Base-by-base conservation (phyloP, 2,329 filamentous ascomycete species). In the Neonectria coccinea region DNA sequence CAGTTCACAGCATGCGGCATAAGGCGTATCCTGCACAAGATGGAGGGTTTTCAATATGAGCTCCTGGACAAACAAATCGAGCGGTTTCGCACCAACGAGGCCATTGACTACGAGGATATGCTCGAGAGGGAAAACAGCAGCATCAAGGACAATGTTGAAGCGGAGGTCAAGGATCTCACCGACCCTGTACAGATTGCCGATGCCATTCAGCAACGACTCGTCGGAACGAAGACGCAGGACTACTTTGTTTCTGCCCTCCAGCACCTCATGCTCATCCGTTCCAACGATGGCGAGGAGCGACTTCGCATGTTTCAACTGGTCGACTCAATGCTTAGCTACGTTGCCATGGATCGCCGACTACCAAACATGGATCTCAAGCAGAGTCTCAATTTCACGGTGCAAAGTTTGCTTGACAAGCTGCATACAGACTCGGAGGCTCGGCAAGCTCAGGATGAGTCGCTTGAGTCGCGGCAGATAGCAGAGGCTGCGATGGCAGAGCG, bases 311-410 rank as follows among this genome's bases (percentile, higher is more conserved):
- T 98, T 81, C 96, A 98, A 82, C 88, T 99, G 29, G 94, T 98
- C 29, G 96, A 99, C 80, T 91, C 93, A n/a, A 98, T 98, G 94
- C 89, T 99, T 70, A 97, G 94, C 79, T 98, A 98, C 79, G 95
- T 99, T 67, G 95, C 95, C 73, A 99, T 99, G 95, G 96, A 99
- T 79, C 89, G 96, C 75, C 88, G 96, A 68, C 81, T 98, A 69
- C 96, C 96, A 42, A 95, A 99, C 79, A 95, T 98, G 89, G 96
- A 99, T 78, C 87, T 99, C 64, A 97, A 97, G 83, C 95, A 98
- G 79, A 97, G 94, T 76, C 87, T 99, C 69, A 97, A 97, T 78
- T 98, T 98, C 75, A 97, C 95, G 0, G 96, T 99, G 10, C 96
- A 98, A 81, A 97, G 89, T 78, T 85, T 99, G 71, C 85, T 99